Base-by-base conservation (phyloP, 768 basidiomycete species). In the Rhizopogon vesiculosus region DNA sequence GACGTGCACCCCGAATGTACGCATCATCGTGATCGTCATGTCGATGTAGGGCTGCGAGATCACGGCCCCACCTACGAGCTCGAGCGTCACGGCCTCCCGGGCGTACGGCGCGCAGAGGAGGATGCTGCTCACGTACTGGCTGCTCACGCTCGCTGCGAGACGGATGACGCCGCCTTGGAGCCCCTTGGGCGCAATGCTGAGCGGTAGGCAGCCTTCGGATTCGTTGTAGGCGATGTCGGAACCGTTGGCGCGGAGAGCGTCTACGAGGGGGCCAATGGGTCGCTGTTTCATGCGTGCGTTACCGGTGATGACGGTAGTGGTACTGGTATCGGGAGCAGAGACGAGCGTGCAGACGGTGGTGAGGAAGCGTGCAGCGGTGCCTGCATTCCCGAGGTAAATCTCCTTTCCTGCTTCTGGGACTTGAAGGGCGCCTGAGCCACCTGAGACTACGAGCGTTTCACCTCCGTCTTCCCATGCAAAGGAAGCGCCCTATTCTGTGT, bases 31-130 rank as follows among this genome's bases (percentile, higher is more conserved):
- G 62, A 97, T 89, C 8, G 97, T 98, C 97, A 98, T 98, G 74
- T 99, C 95, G 70, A 99, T 98, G 75, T 98, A 99, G 0, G 94
- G 94, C 73, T 98, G 96, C 5, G 93, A 97, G 68, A 99, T 98
- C 66, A 98, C 97, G 57, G 91, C 86, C 0, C 93, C 96, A 10
- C 96, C 97, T 0, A 84, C 89, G 58, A 99, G 82, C 72, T 97
- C 89, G 51, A 98, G 85, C 2, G 85, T 86, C 57, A 97, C 82
- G n/a, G 88, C 78, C 65, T 91, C 78, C 29, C 71, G 63, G 1
- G 96, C 94, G 66, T 98, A 99, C 2, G 96, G 97, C 0, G 97
- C 95, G 66, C 94, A 97, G 40, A 98, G 87, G 7, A 99, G 82
- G 67, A 98, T 93, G 8, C 94, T 95, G 4, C 93, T 97, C 38